Conservation (phyloP, 2,329 filamentous ascomycete species). For the Aspergillus latus region DNA sequence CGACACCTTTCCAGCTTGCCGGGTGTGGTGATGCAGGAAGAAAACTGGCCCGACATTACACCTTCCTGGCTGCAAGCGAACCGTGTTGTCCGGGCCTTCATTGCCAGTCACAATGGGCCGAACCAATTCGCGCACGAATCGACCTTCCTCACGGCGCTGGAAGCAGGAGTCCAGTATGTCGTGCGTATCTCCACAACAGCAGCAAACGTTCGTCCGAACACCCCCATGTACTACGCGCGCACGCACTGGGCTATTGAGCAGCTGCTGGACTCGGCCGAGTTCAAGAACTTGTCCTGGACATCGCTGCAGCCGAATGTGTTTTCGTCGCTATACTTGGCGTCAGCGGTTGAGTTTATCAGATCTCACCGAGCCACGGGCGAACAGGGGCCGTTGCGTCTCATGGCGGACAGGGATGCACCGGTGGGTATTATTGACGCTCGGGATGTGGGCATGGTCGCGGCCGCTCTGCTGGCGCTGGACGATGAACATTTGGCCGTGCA, state of each 20-base stretch:
- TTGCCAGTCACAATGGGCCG: conserved; percentile 41
- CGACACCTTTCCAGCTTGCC: conserved; percentile 33
- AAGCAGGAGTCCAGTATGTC: conserved; percentile 43
- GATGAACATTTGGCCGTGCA: conserved; percentile 26
- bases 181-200: conserved; percentile 46
- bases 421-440: conserved; percentile 27
- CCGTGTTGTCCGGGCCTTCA: conserved; percentile 39
- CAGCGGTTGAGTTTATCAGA: conserved; percentile 34
- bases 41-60: conserved; percentile 41
- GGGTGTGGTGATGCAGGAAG: conserved; percentile 36
- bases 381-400: conserved; percentile 29
- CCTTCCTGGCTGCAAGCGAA: conserved; percentile 43
- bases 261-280: conserved; percentile 39
- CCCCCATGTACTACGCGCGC: conserved; percentile 37
- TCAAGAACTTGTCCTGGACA: conserved; percentile 36
- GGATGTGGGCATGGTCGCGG: conserved; percentile 40
- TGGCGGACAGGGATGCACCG: conserved; percentile 30
- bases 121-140: conserved; percentile 45
- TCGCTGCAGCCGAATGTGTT: conserved; percentile 44
- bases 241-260: conserved; percentile 46
- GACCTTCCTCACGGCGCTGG: conserved; percentile 35
- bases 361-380: conserved; percentile 35
- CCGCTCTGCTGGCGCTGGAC: conserved; percentile 34
- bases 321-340: conserved; percentile 20
- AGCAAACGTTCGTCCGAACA: conserved; percentile 39